These are phyloP conservation scores for Entomortierella parvispora DNA, from an alignment of 192 early-diverging fungal genomes.

Conservation along the genomic window DNA sequence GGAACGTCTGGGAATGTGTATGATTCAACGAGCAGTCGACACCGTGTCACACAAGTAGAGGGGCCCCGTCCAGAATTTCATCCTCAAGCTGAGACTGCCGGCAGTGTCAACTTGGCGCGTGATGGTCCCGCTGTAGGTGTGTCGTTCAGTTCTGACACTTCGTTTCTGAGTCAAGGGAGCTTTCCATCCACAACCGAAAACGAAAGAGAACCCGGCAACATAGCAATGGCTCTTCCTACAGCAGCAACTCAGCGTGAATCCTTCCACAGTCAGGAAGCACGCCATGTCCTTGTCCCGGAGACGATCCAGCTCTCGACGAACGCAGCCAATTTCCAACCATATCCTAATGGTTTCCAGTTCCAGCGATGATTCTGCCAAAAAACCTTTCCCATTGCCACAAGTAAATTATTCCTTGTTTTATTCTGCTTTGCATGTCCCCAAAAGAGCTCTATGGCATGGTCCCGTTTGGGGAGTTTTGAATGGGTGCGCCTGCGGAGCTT, in stretches of 20 bases:
- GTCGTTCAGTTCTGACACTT: too few species aligned
- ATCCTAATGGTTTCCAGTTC: constrained; percentile 34
- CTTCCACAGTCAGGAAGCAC: neutral
- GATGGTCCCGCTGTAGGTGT: too few species aligned
- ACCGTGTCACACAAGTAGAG: too few species aligned
- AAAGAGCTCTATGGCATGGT: too few species aligned
- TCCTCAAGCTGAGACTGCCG: too few species aligned
- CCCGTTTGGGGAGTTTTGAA: neutral
- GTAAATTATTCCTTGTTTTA: too few species aligned
- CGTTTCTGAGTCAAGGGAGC: too few species aligned
- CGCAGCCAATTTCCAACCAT: constrained; percentile 35
- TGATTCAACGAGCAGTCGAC: neutral
- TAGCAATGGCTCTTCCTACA: neutral
- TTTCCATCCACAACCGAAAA: too few species aligned
- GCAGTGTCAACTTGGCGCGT: constrained; percentile 5
- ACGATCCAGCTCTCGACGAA: constrained; percentile 42
- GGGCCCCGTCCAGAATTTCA: too few species aligned
- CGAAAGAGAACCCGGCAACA: neutral
- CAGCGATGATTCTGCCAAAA: constrained; percentile 10
- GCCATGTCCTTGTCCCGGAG: constrained; percentile 29
- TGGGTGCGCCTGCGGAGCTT: too few species aligned
- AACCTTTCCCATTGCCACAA: too few species aligned
- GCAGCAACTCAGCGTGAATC: neutral
- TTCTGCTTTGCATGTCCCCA: too few species aligned
- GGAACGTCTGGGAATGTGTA: constrained; percentile 20